Percentiles rank a stretch among this genome's conserved stretches.
These are phyloP conservation scores for Podospora comata DNA, from an alignment of 495 filamentous ascomycete species.

Conservation along the genomic window DNA sequence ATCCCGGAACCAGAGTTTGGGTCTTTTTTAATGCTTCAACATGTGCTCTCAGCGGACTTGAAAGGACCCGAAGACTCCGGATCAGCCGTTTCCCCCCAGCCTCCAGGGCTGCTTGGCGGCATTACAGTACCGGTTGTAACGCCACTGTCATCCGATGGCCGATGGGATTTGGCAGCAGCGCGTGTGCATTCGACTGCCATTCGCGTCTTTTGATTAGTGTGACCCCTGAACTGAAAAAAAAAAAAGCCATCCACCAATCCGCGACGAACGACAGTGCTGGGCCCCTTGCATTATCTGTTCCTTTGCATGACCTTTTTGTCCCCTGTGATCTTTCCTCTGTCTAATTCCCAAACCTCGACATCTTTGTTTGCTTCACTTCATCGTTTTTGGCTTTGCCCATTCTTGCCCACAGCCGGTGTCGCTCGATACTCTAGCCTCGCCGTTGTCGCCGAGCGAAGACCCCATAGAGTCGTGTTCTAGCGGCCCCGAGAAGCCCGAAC, in stretches of 20 bases:
- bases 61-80: conserved; percentile 1
- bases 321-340: background rate
- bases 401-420: background rate
- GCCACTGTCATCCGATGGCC: conserved; percentile 25
- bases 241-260: conserved; percentile 16
- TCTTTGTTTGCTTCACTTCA: background rate
- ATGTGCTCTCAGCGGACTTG: background rate
- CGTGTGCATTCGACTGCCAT: conserved; percentile 1
- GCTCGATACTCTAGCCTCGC: background rate
- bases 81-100: conserved; percentile 10
- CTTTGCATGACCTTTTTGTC: background rate
- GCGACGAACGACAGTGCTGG: conserved; percentile 1
- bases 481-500: conserved; percentile 1
- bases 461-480: background rate
- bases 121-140: conserved; percentile 18
- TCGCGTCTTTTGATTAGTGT: conserved; percentile 19
- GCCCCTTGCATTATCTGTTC: conserved; percentile 1
- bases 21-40: background rate
- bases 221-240: conserved; percentile 16
- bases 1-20: background rate
- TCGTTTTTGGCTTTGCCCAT: background rate
- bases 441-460: background rate
- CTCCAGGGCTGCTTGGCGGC: background rate
- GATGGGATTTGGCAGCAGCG: conserved; percentile 12
- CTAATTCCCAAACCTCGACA: background rate